Evolutionary conservation across 1,284 basidiomycete genomes (phyloP).

Genomic region (Puccinia horiana): DNA sequence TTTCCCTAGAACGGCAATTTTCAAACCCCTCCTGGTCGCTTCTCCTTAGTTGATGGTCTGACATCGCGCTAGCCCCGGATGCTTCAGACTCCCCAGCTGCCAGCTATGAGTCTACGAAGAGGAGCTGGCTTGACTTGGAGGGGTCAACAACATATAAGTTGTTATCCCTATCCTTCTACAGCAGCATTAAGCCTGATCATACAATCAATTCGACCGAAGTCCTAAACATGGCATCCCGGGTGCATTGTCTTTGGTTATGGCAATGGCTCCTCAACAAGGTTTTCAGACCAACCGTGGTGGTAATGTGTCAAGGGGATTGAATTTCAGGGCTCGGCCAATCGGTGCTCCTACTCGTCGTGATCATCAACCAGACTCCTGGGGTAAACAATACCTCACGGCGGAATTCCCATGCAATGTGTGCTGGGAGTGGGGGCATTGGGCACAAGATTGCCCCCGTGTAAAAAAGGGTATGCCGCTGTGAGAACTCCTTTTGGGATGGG

Average conservation of each 20-base stretch:
- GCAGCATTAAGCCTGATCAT: no score
- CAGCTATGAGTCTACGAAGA: neutral
- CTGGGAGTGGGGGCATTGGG: no score
- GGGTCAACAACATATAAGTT: neutral
- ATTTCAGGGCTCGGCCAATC: neutral
- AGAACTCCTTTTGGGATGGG: no score
- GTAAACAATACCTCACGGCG: neutral
- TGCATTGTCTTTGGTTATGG: neutral
- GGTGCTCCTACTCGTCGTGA: neutral
- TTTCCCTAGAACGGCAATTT: neutral
- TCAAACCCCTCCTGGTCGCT: neutral
- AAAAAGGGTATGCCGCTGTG: no score
- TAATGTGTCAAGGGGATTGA: neutral
- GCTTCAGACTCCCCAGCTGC: neutral
- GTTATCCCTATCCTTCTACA: neutral
- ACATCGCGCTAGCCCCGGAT: neutral
- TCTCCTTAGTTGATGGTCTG: neutral
- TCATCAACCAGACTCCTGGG: neutral
- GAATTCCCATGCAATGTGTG: neutral
- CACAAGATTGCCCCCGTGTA: no score
- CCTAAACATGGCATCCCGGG: neutral
- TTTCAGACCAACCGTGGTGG: neutral
- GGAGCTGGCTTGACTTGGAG: neutral
- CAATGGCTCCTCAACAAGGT: neutral
- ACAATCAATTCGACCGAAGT: no score